Evolutionary conservation across 1,139 yeast genomes (phyloP), one percentile per base, ranked within the genome.

Genomic region (Torulaspora globosa): DNA sequence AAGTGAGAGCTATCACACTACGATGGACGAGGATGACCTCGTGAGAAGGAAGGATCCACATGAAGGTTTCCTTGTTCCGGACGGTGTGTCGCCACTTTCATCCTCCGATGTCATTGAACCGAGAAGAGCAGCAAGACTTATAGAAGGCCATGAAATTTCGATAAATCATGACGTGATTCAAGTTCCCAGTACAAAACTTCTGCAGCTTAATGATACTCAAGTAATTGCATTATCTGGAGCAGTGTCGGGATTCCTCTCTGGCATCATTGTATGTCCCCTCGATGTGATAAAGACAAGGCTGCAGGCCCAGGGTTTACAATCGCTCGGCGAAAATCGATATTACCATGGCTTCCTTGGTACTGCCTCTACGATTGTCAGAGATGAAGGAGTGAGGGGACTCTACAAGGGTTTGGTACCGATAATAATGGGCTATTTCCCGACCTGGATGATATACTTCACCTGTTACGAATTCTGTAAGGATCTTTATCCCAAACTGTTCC

Each of bases 381-480:
- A 89, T 47, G 97, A 90, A 68, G 96, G 97, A 1, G 58, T 80
- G 1, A 67, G 79, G 35, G 97, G 98, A 0, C 72, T 92, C 16
- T 94, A 94, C 65, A 72, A 96, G 52, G 99, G 99, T 2, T 69
- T 94, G 15, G 85, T 84, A 1, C 97, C 99, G 9, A 88, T 92
- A 31, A 78, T 94, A 1, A 69, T 92, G 44, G 99, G 99, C 0
- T 92, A 92, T 67, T 79, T 94, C 55, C 98, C 99, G 5, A 89
- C 97, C 0, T 92, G 98, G 98, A 89, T 90, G 70, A 87, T 92
- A 39, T 92, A 94, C 66, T 94, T 92, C 69, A 77, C 92, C 10
- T 85, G 89, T 30, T 92, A 92, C 66, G 97, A 90, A 61, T 72
- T 78, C 49, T 82, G 90, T 26, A 89, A 89, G 62, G 61, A 65